phyloP scores from a whole-genome alignment of 2,329 filamentous ascomycete genomes.

The Ramularia collo-cygni region DNA sequence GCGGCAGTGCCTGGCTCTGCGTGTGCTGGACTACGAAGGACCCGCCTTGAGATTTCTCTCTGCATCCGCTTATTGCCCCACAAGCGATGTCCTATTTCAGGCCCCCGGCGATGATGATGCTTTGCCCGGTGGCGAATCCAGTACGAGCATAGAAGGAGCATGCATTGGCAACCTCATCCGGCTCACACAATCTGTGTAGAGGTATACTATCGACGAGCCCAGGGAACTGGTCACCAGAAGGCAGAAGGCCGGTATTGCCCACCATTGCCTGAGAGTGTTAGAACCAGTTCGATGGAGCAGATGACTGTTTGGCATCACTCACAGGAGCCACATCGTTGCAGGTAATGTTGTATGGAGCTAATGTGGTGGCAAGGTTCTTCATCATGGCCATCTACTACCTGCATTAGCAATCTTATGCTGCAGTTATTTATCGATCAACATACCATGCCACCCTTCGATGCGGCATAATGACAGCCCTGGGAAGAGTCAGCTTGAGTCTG shows the following conservation, averaged over 20 bases:
- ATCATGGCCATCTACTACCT: slow-evolving; percentile 52
- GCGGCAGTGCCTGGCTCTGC: no score
- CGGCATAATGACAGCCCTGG: slow-evolving; percentile 23
- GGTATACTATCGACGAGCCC: slow-evolving; percentile 56
- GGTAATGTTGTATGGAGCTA: slow-evolving; percentile 55
- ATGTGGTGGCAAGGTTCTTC: slow-evolving; percentile 54
- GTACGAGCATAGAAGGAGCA: slow-evolving; percentile 53
- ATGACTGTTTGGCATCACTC: background rate
- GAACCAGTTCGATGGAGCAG: background rate
- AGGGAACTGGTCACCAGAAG: slow-evolving; percentile 42
- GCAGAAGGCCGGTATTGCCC: slow-evolving; percentile 49
- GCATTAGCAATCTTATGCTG: background rate
- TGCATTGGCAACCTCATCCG: slow-evolving; percentile 53
- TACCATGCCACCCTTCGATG: slow-evolving; percentile 33
- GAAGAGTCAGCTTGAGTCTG: slow-evolving; percentile 2
- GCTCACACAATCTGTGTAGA: slow-evolving; percentile 49
- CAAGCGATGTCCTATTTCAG: slow-evolving; percentile 13
- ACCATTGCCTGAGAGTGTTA: slow-evolving; percentile 48
- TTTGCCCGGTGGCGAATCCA: slow-evolving; percentile 36
- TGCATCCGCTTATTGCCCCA: no score
- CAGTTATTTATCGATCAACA: background rate
- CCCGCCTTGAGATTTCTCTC: no score
- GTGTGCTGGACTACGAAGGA: no score
- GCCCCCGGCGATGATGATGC: slow-evolving; percentile 20
- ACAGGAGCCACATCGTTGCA: slow-evolving; percentile 60